Evolutionary conservation across 1,284 basidiomycete genomes (phyloP).

Genomic region (Malassezia psittaci): DNA sequence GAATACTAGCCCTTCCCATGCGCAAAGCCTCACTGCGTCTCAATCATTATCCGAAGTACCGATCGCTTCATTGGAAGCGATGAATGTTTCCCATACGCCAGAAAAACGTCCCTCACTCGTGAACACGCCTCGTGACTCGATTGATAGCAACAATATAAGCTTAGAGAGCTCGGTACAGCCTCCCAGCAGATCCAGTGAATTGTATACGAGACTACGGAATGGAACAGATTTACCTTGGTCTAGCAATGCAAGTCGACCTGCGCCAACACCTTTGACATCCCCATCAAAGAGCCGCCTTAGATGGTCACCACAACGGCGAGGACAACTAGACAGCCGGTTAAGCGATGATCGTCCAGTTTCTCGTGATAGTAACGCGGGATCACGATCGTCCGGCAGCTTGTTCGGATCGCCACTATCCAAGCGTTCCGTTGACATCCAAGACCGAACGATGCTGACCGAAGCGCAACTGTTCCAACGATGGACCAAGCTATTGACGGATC

Average conservation of each 20-base stretch:
- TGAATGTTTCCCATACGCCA: neutral
- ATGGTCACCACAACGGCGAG: neutral
- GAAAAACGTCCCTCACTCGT: neutral
- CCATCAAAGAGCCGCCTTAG: neutral
- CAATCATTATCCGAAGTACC: neutral
- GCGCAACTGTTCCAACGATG: conserved; percentile 53
- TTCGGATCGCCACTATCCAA: conserved; percentile 48
- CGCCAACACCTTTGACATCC: neutral
- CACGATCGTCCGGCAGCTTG: neutral
- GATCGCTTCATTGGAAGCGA: neutral
- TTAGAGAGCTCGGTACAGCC: too few relatives aligned
- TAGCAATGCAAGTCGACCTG: neutral
- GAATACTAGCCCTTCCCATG: neutral
- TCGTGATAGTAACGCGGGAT: neutral
- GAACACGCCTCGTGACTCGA: neutral
- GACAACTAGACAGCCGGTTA: neutral
- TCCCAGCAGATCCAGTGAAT: too few relatives aligned
- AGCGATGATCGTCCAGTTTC: neutral
- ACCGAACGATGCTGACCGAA: conserved; percentile 55
- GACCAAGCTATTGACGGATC: conserved; percentile 12
- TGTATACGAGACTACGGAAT: neutral
- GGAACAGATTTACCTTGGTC: neutral
- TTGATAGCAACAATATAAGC: neutral
- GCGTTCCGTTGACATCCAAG: conserved; percentile 58
- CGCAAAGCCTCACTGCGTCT: too few relatives aligned